Conservation (phyloP, 331 rosid genomes). For the Rhamnella rubrinervis region DNA sequence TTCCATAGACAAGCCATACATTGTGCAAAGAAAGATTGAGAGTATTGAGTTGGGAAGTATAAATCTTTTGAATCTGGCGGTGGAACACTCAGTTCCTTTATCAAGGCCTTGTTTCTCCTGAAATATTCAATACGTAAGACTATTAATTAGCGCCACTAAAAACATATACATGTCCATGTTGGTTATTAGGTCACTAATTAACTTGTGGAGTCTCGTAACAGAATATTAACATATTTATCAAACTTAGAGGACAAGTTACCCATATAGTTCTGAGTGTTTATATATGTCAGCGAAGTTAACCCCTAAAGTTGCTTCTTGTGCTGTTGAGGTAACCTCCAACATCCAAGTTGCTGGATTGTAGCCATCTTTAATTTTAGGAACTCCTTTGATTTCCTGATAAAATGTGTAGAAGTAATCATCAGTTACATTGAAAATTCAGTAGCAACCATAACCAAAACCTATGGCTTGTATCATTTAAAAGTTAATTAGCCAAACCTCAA, state of each 20-base stretch:
- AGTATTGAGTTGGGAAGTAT: constrained; percentile 46
- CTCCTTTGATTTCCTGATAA: constrained; percentile 54
- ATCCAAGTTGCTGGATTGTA: constrained; percentile 85
- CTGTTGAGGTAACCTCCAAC: constrained; percentile 68
- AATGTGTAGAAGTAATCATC: neutral
- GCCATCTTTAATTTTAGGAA: constrained; percentile 53
- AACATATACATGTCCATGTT: neutral
- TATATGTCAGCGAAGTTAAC: constrained; percentile 52
- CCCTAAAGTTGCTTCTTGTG: constrained; percentile 56
- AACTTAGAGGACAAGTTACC: constrained; percentile 30
- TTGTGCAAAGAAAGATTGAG: constrained; percentile 52
- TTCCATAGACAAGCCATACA: constrained; percentile 74
- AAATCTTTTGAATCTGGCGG: constrained; percentile 51
- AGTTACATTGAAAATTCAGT: neutral
- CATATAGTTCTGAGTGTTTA: constrained; percentile 48
- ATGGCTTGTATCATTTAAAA: neutral
- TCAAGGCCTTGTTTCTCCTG: constrained; percentile 72
- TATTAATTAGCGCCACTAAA: constrained; percentile 9
- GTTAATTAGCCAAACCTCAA: constrained; percentile 52
- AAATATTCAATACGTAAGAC: constrained; percentile 14
- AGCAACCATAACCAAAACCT: neutral
- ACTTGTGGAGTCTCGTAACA: too few relatives aligned
- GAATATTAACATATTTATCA: neutral
- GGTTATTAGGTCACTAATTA: neutral
- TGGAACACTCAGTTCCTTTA: constrained; percentile 50